phyloP scores from a whole-genome alignment of 192 early-diverging fungal species.

The Pecoramyces ruminantium region DNA sequence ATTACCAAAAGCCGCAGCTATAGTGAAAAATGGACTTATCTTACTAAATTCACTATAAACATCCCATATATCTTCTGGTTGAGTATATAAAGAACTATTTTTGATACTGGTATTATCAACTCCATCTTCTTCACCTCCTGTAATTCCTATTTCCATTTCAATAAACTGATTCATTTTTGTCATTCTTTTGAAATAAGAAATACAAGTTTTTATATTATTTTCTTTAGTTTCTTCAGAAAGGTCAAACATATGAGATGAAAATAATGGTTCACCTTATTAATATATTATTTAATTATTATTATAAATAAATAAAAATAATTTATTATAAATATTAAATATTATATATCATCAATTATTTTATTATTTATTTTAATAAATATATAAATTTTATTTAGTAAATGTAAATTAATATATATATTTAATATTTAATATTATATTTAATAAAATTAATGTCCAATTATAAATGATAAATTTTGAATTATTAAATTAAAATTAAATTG shows the following conservation, averaged over 20 bases:
- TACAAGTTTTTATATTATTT: conserved; percentile 80
- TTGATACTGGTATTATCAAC: conserved; percentile 89
- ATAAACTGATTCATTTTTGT: conserved; percentile 69
- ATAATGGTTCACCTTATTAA: conserved; percentile 78
- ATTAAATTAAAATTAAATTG: too few relatives aligned
- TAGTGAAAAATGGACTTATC: conserved; percentile 52
- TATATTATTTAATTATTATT: conserved; percentile 15
- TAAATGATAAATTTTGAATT: too few relatives aligned
- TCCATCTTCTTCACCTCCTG: conserved; percentile 96
- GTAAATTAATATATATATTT: too few relatives aligned
- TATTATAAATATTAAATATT: too few relatives aligned
- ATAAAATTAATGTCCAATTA: too few relatives aligned
- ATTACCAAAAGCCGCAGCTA: conserved; percentile 90
- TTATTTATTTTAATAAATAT: too few relatives aligned
- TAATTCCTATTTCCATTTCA: conserved; percentile 98
- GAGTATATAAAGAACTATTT: conserved; percentile 79
- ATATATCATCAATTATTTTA: too few relatives aligned
- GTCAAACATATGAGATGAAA: conserved; percentile 98
- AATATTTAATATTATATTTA: too few relatives aligned
- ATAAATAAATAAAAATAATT: conserved; percentile 41
- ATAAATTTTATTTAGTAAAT: too few relatives aligned
- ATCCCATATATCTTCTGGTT: conserved; percentile 93
- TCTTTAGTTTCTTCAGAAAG: conserved; percentile 85
- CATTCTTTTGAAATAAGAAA: conserved; percentile 85
- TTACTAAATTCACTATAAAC: conserved; percentile 76